Conservation (phyloP, 1,139 yeast species). For the Zygoascus hellenicus region DNA sequence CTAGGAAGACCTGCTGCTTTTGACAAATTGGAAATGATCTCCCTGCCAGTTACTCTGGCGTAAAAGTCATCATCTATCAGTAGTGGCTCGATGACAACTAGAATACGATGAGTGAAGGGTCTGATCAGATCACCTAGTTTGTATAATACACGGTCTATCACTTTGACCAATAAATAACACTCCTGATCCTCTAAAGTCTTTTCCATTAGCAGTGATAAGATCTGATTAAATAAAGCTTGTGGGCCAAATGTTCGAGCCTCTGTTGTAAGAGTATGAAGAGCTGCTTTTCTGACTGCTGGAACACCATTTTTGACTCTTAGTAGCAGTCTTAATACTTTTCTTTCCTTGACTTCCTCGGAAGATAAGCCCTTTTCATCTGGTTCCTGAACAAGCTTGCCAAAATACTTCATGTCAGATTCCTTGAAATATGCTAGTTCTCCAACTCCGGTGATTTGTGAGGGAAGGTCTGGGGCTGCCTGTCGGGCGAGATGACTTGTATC, state of each 20-base stretch:
- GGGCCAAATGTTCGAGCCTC: slow-evolving; percentile 67
- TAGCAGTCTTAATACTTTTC: slow-evolving; percentile 57
- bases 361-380: slow-evolving; percentile 36
- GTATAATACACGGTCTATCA: slow-evolving; percentile 61
- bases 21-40: slow-evolving; percentile 65
- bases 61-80: slow-evolving; percentile 73
- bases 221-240: slow-evolving; percentile 55
- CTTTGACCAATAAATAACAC: slow-evolving; percentile 72
- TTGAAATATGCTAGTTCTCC: slow-evolving; percentile 61
- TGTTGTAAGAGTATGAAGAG: slow-evolving; percentile 63
- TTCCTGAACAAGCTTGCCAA: slow-evolving; percentile 52
- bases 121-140: slow-evolving; percentile 58
- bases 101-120: slow-evolving; percentile 69
- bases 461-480: slow-evolving; percentile 31
- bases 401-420: slow-evolving; percentile 66
- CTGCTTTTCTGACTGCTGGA: slow-evolving; percentile 59
- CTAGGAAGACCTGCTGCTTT: slow-evolving; percentile 79
- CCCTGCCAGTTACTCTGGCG: slow-evolving; percentile 73
- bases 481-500: slow-evolving; percentile 27
- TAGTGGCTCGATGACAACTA: slow-evolving; percentile 73
- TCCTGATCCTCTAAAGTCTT: slow-evolving; percentile 74
- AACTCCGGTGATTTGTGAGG: slow-evolving; percentile 59
- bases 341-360: slow-evolving; percentile 52
- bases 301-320: slow-evolving; percentile 75
- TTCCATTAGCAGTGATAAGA: slow-evolving; percentile 71